phyloP scores from a whole-genome alignment of 352 stramenopile genomes.

The Pythium utonaiense region DNA sequence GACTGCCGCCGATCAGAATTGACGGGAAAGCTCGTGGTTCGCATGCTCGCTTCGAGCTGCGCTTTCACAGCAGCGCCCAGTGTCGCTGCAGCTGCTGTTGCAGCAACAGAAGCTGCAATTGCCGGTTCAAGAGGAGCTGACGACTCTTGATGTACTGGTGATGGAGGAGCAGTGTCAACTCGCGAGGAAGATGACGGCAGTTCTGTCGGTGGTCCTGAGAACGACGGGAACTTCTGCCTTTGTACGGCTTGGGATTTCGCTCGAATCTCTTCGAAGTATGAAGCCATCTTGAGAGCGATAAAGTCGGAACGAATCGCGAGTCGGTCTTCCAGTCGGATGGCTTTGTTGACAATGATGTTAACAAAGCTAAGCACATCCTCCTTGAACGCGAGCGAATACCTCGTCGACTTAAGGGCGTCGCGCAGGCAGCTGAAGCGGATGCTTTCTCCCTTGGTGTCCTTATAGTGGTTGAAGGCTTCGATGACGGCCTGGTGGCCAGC shows the following conservation, averaged over 20 bases:
- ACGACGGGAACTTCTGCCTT: conserved; percentile 57
- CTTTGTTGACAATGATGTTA: conserved; percentile 90
- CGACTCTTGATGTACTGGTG: conserved; percentile 1
- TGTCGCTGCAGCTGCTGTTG: conserved; percentile 6
- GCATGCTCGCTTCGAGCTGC: conserved; percentile 13
- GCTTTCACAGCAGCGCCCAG: conserved; percentile 11
- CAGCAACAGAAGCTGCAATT: neutral
- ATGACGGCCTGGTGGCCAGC: conserved; percentile 75
- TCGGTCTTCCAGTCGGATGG: conserved; percentile 75
- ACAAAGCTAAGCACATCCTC: conserved; percentile 87
- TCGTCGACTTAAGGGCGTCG: conserved; percentile 76
- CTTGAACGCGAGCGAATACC: conserved; percentile 86
- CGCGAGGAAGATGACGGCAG: conserved; percentile 3
- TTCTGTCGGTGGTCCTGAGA: conserved; percentile 15
- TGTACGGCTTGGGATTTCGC: conserved; percentile 78
- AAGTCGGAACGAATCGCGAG: conserved; percentile 81
- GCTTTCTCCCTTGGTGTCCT: conserved; percentile 75
- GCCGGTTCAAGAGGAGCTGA: neutral
- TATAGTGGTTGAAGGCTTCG: conserved; percentile 81
- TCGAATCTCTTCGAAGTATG: conserved; percentile 86
- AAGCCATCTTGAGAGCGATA: conserved; percentile 80
- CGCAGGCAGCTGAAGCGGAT: conserved; percentile 81
- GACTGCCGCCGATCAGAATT: conserved; percentile 5
- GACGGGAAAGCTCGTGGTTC: neutral
- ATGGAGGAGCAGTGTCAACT: conserved; percentile 12